Conservation (phyloP, 176 grass and related monocot genomes). For the Saccharum spontaneum region DNA sequence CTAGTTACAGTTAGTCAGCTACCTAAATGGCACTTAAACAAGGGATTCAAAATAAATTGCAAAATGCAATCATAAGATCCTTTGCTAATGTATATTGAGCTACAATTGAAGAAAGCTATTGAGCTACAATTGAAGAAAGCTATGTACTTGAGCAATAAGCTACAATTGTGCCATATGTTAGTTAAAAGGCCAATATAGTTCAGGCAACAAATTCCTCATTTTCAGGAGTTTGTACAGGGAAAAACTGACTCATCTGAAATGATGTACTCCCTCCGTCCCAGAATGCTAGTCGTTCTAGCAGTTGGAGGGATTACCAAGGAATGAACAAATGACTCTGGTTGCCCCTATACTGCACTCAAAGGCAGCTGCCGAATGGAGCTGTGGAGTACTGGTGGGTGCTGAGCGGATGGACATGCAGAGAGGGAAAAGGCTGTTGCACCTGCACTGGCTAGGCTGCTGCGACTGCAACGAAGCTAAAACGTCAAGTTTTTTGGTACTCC, state of each 20-base stretch:
- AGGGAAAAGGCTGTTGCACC: too few relatives aligned
- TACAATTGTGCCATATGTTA: not conserved
- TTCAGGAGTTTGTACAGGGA: not conserved
- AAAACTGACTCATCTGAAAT: not conserved
- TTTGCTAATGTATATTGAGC: not conserved
- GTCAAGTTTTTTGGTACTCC: too few relatives aligned
- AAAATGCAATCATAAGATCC: not conserved
- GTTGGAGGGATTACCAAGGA: too few relatives aligned
- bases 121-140: not conserved
- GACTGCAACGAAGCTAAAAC: too few relatives aligned
- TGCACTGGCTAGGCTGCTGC: too few relatives aligned
- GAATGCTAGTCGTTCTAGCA: too few relatives aligned
- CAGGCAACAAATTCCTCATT: conserved; percentile 12
- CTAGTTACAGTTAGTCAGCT: not conserved
- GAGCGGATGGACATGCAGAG: too few relatives aligned
- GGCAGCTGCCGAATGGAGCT: too few relatives aligned
- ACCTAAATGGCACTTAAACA: not conserved
- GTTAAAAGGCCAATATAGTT: not conserved
- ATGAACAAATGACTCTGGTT: too few relatives aligned
- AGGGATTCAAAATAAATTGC: not conserved
- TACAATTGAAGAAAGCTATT: not conserved
- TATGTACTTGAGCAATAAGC: not conserved
- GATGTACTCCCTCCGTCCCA: not conserved
- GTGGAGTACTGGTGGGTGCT: too few relatives aligned
- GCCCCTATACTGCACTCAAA: too few relatives aligned